Base-by-base conservation (phyloP, 768 basidiomycete species). In the Crucibulum laeve region DNA sequence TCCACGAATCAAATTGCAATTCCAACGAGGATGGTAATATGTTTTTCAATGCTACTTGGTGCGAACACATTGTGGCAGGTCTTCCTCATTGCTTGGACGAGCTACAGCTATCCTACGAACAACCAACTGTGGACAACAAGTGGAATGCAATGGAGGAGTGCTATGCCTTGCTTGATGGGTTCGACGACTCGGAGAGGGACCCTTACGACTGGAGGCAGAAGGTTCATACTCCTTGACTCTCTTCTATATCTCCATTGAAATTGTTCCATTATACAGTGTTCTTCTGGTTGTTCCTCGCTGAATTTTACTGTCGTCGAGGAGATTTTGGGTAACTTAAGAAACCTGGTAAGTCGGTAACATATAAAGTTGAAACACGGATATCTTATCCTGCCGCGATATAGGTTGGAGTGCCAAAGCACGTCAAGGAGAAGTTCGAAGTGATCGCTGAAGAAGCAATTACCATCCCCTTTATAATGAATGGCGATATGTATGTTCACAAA, bases 1-100 rank as follows among this genome's bases (percentile, higher is more conserved):
- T 36, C 35, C 35, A 36, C 18, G 35, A 36, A 18, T 36, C 35
- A 36, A 36, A 36, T 17, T 36, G 35, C 17, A 19, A 36, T 17
- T 18, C 35, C 18, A 19, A 19, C 35, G 8, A 6, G 18, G 35
- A 36, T 18, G 18, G 35, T 15, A 32, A 32, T 4, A 32, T 32
- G 28, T 32, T 32, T 15, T 32, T 32, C 28, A 32, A 32, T 32
- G 28, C 11, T 32, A 32, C 28, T 32, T 11, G 11, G 4, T 32
- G 28, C 28, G 15, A 32, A 15, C 28, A 32, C 11, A 15, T 32
- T 15, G 28, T 32, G 28, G 15, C 11, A 32, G 28, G 15, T 32
- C 11, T 15, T 3, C 28, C 28, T 32, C 11, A 3, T 15, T 32
- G 28, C 15, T 15, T 32, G 3, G 28, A 32, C 15, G 28, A 11